phyloP scores from a whole-genome alignment of 331 rosid species.

The Malus hybrid region DNA sequence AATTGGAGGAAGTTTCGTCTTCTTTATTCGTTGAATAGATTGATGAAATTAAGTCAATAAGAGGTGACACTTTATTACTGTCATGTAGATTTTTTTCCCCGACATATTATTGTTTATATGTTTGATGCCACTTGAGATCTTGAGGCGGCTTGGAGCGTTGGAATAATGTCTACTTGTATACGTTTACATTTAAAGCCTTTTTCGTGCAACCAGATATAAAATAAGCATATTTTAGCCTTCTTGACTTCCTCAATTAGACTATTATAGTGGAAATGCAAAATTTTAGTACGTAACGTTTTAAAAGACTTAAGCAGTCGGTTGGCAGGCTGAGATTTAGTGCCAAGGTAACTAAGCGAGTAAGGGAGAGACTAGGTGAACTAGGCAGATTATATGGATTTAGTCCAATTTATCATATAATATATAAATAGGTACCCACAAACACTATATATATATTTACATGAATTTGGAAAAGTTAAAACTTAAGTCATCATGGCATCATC shows the following conservation, averaged over 20 bases:
- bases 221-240: not conserved
- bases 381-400: too few relatives aligned
- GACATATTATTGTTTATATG: too few relatives aligned
- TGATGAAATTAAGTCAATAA: not conserved
- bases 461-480: too few relatives aligned
- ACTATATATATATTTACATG: too few relatives aligned
- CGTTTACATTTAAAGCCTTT: not conserved
- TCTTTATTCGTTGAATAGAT: not conserved
- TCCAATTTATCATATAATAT: too few relatives aligned
- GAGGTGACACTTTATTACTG: not conserved
- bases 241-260: not conserved
- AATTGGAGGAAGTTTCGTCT: not conserved
- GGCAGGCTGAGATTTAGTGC: fast-evolving
- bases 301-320: too few relatives aligned
- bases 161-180: too few relatives aligned
- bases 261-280: not conserved
- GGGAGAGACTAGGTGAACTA: too few relatives aligned
- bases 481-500: too few relatives aligned
- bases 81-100: not conserved
- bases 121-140: not conserved
- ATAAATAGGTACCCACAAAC: too few relatives aligned
- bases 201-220: not conserved
- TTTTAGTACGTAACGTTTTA: too few relatives aligned
- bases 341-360: too few relatives aligned
- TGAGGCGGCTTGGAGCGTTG: not conserved